Evolutionary conservation across 257 asterid genomes (phyloP).

Genomic region (Cinchona pubescens): DNA sequence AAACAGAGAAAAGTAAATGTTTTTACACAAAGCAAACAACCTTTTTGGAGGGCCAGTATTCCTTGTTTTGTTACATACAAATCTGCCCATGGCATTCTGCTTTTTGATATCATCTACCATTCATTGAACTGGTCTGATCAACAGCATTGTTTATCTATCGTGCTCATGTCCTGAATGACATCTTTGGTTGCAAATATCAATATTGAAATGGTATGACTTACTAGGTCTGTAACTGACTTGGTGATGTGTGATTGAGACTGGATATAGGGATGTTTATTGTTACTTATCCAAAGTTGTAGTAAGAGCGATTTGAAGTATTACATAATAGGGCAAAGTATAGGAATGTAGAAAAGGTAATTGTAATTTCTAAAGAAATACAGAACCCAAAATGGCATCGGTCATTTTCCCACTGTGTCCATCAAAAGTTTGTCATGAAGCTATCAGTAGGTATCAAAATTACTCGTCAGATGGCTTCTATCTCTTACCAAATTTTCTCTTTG

Average conservation of each 20-base stretch:
- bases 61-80: too few relatives aligned
- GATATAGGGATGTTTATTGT: not conserved
- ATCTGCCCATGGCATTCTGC: too few relatives aligned
- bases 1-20: not conserved
- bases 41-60: too few relatives aligned
- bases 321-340: not conserved
- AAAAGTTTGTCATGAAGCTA: not conserved
- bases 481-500: slow-evolving; percentile 23
- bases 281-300: not conserved
- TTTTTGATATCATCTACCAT: too few relatives aligned
- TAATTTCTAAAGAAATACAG: not conserved
- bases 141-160: too few relatives aligned
- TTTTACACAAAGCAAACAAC: too few relatives aligned
- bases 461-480: not conserved
- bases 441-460: not conserved
- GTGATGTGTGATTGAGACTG: too few relatives aligned
- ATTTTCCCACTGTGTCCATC: not conserved
- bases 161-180: too few relatives aligned
- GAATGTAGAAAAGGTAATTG: not conserved
- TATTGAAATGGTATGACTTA: too few relatives aligned
- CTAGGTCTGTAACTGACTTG: too few relatives aligned
- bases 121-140: too few relatives aligned
- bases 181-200: too few relatives aligned
- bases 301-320: not conserved
- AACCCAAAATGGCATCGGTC: not conserved